Evolutionary conservation across 768 basidiomycete species (phyloP).

Genomic region (Dacryopinax spathularia): DNA sequence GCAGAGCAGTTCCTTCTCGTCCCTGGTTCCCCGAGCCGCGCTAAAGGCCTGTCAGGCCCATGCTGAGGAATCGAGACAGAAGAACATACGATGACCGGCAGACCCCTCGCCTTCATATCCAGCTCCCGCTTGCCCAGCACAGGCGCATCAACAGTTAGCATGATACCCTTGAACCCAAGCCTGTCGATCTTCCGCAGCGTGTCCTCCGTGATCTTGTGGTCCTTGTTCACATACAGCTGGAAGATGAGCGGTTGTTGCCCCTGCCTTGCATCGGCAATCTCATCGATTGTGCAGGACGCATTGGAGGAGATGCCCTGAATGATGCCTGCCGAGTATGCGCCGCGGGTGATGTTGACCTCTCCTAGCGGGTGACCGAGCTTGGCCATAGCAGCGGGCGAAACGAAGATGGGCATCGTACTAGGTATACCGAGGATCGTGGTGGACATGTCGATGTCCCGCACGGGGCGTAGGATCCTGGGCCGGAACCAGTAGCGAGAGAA

Average conservation of each 20-base stretch:
- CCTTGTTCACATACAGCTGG: conserved; percentile 60
- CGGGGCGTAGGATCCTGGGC: conserved; percentile 22
- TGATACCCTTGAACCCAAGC: conserved; percentile 75
- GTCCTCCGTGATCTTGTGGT: conserved; percentile 49
- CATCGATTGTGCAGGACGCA: conserved; percentile 10
- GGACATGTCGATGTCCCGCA: conserved; percentile 21
- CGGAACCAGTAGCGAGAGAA: conserved; percentile 16
- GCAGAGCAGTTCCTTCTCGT: neutral
- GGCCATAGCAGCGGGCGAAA: conserved; percentile 72
- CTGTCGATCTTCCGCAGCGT: conserved; percentile 56
- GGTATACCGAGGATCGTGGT: conserved; percentile 42
- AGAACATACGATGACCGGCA: conserved; percentile 10
- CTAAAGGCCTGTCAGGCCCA: conserved; percentile 12
- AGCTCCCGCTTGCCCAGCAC: conserved; percentile 66
- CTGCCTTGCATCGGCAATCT: conserved; percentile 10
- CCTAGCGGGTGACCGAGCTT: conserved; percentile 75
- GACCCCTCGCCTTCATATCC: conserved; percentile 31
- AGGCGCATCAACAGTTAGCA: conserved; percentile 84
- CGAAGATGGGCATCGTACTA: conserved; percentile 66
- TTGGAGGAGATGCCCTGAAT: conserved; percentile 38
- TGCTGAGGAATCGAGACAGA: conserved; percentile 15
- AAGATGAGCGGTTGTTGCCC: conserved; percentile 11
- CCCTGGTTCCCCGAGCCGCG: conserved; percentile 15
- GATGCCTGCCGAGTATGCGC: conserved; percentile 47
- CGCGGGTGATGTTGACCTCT: conserved; percentile 68